phyloP scores from a whole-genome alignment of 164 flowering plant species.

The Buxus sempervirens region DNA sequence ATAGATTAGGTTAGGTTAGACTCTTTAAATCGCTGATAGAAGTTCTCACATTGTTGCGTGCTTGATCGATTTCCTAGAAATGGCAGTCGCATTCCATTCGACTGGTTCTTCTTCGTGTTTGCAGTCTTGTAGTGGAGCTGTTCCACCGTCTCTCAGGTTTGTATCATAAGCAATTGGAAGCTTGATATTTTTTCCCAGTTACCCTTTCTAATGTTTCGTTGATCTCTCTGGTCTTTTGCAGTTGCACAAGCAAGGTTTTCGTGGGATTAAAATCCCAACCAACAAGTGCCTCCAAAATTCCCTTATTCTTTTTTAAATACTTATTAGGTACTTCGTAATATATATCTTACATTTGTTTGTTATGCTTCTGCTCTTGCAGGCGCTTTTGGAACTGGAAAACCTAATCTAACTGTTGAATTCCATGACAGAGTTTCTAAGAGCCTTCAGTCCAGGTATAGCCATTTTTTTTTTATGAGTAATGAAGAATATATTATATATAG shows the following conservation, averaged over 20 bases:
- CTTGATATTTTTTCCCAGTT: neutral
- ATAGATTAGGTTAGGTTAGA: too few relatives aligned
- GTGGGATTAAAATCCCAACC: conserved; percentile 59
- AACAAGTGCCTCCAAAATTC: conserved; percentile 27
- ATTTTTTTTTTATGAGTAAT: too few relatives aligned
- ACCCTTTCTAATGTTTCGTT: neutral
- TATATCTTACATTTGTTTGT: neutral
- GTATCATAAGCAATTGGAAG: neutral
- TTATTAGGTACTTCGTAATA: neutral
- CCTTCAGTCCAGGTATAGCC: conserved; percentile 39
- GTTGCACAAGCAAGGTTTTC: conserved; percentile 47
- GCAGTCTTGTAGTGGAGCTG: conserved; percentile 20
- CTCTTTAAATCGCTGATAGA: too few relatives aligned
- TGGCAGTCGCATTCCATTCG: conserved; percentile 38
- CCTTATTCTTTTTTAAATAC: neutral
- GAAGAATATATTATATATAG: too few relatives aligned
- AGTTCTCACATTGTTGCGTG: too few relatives aligned
- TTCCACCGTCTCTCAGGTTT: conserved; percentile 42
- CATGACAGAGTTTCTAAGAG: conserved; percentile 51
- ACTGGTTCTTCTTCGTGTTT: conserved; percentile 27
- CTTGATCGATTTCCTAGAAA: conserved; percentile 10
- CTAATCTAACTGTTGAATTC: conserved; percentile 51
- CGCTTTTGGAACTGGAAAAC: conserved; percentile 32
- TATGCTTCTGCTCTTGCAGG: conserved; percentile 24
- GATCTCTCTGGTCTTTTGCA: conserved; percentile 21